phyloP scores from a whole-genome alignment of 768 basidiomycete genomes.

The Suillus lakei region DNA sequence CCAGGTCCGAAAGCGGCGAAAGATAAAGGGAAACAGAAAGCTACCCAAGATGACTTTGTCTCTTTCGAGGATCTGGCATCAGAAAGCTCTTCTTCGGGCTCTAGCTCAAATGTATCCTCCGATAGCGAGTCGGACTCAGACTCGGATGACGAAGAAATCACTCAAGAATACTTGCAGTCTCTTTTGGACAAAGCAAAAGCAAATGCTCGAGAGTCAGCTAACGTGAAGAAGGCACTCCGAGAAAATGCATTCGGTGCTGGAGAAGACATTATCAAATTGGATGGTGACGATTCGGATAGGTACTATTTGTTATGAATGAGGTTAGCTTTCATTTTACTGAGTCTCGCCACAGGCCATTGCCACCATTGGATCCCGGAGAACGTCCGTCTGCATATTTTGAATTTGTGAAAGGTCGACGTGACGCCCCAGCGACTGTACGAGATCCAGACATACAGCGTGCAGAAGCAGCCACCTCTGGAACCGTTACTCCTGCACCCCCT shows the following conservation, averaged over 20 bases:
- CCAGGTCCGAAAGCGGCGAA: not conserved
- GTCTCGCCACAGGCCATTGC: conserved; percentile 52
- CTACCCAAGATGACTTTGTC: conserved; percentile 3
- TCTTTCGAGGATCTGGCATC: conserved; percentile 9
- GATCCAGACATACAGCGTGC: conserved; percentile 66
- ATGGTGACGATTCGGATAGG: conserved; percentile 40
- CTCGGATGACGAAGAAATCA: conserved; percentile 52
- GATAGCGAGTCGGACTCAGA: conserved; percentile 39
- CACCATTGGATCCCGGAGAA: conserved; percentile 65
- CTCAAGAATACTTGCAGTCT: conserved; percentile 63
- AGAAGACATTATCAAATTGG: conserved; percentile 58
- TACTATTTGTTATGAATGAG: conserved; percentile 27
- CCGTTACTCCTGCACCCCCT: conserved; percentile 60
- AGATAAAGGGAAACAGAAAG: conserved; percentile 14
- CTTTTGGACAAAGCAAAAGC: conserved; percentile 65
- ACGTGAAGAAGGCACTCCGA: conserved; percentile 27
- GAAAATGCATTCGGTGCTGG: conserved; percentile 44
- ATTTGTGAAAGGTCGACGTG: conserved; percentile 47
- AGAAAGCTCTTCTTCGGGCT: conserved; percentile 11
- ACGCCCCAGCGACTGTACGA: conserved; percentile 51
- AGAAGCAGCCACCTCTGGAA: conserved; percentile 54
- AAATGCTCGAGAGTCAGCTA: conserved; percentile 46
- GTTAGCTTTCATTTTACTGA: conserved; percentile 9
- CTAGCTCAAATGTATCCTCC: conserved; percentile 42
- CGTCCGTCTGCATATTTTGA: conserved; percentile 71